Percentiles rank a stretch among this genome's conserved stretches.
These are phyloP conservation scores for Leccinum arenicola DNA, from an alignment of 768 basidiomycete genomes.

Conservation along the genomic window DNA sequence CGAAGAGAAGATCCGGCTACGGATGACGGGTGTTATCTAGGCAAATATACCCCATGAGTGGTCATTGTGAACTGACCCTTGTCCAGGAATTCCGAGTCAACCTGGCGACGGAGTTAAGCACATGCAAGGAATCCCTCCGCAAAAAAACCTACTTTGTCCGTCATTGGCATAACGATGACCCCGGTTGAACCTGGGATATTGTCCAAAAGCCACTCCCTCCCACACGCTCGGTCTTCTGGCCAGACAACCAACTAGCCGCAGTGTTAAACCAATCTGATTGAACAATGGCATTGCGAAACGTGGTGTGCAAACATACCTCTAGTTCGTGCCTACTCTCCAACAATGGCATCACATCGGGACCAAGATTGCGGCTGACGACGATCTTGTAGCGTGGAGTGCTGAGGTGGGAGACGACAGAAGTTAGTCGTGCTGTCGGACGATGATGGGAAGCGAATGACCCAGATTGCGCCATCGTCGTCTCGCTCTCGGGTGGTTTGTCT, in stretches of 20 bases:
- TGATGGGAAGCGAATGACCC: slow-evolving; percentile 23
- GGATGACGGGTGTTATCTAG: not conserved
- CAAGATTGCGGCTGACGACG: slow-evolving; percentile 59
- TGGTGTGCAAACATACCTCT: slow-evolving; percentile 40
- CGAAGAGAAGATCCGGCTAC: slow-evolving; percentile 71
- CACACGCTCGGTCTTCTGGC: slow-evolving; percentile 54
- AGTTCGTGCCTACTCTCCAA: slow-evolving; percentile 48
- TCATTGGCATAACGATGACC: slow-evolving; percentile 53
- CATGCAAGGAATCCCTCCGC: not conserved
- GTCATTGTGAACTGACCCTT: slow-evolving; percentile 31
- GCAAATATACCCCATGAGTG: not conserved
- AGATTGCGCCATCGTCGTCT: slow-evolving; percentile 23
- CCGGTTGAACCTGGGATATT: slow-evolving; percentile 68
- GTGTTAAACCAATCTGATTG: not conserved
- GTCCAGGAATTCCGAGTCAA: slow-evolving; percentile 60
- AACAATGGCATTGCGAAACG: not conserved
- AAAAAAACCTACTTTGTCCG: slow-evolving; percentile 57
- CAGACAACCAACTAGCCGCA: slow-evolving; percentile 44
- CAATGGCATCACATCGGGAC: slow-evolving; percentile 60
- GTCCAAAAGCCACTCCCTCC: slow-evolving; percentile 69
- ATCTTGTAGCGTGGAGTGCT: slow-evolving; percentile 36
- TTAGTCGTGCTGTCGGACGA: slow-evolving; percentile 21
- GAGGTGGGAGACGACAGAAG: slow-evolving; percentile 23
- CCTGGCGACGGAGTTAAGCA: slow-evolving; percentile 36
- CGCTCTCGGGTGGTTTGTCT: not conserved